phyloP scores from a whole-genome alignment of 768 basidiomycete species.

The Hebeloma cylindrosporum region DNA sequence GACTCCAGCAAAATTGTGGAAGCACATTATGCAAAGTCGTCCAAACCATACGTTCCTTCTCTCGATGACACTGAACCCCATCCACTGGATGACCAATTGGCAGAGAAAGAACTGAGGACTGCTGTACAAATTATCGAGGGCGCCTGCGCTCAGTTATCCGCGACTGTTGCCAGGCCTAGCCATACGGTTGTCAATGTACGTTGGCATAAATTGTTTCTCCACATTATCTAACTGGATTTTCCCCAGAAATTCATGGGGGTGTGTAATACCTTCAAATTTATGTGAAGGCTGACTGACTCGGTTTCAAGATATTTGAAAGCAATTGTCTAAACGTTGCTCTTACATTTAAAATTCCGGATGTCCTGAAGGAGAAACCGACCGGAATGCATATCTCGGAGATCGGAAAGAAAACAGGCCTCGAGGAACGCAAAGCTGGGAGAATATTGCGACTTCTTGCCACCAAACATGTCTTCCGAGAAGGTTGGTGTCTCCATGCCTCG shows the following conservation, averaged over 20 bases:
- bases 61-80: conserved; percentile 22
- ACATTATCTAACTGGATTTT: neutral
- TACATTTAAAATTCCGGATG: conserved; percentile 26
- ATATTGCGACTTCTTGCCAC: conserved; percentile 33
- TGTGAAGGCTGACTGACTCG: neutral
- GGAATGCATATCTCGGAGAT: conserved; percentile 31
- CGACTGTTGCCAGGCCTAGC: conserved; percentile 22
- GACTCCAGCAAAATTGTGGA: conserved; percentile 24
- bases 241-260: conserved; percentile 13
- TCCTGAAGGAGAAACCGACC: conserved; percentile 25
- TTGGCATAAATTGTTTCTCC: neutral
- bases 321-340: conserved; percentile 23
- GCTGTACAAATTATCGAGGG: conserved; percentile 28
- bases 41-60: conserved; percentile 26
- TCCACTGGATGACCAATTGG: conserved; percentile 17
- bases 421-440: conserved; percentile 31
- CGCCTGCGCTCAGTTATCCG: conserved; percentile 29
- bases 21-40: conserved; percentile 19
- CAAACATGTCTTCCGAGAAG: conserved; percentile 36
- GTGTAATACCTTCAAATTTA: neutral
- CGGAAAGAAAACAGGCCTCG: conserved; percentile 21
- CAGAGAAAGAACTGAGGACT: conserved; percentile 17
- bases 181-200: conserved; percentile 28
- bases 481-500: conserved; percentile 16
- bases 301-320: conserved; percentile 17